Evolutionary conservation across 305 asterid genomes (phyloP).

Genomic region (Solanum hybrid): DNA sequence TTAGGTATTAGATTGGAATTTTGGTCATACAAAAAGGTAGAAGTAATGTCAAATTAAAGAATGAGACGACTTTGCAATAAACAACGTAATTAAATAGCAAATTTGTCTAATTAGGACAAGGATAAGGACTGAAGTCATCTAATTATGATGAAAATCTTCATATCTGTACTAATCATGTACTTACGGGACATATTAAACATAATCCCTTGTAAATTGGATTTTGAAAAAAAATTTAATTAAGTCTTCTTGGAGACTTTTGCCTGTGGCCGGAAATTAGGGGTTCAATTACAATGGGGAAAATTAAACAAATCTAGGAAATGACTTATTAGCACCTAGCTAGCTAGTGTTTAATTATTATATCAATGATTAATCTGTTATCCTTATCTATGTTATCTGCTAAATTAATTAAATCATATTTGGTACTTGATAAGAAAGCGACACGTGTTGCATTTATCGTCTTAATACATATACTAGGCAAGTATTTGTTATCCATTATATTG

Average conservation of each 20-base stretch:
- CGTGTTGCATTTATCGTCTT: background rate
- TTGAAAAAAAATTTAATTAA: background rate
- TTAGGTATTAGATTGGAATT: background rate
- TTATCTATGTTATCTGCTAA: background rate
- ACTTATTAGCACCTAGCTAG: background rate
- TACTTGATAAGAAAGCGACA: background rate
- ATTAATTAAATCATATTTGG: background rate
- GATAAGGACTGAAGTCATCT: background rate
- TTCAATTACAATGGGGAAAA: background rate
- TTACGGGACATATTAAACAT: background rate
- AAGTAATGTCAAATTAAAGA: background rate
- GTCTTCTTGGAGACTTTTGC: background rate
- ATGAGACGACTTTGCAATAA: background rate
- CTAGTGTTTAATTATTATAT: background rate
- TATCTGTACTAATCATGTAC: background rate
- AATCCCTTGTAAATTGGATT: background rate
- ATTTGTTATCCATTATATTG: background rate
- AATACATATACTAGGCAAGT: background rate
- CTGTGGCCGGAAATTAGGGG: background rate
- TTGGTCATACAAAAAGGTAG: background rate
- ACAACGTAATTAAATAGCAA: background rate
- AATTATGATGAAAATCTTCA: background rate
- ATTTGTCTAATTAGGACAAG: background rate
- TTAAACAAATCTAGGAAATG: background rate
- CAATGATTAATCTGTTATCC: background rate